phyloP scores from a whole-genome alignment of 2,329 filamentous ascomycete genomes.

The Exophiala bonariae region DNA sequence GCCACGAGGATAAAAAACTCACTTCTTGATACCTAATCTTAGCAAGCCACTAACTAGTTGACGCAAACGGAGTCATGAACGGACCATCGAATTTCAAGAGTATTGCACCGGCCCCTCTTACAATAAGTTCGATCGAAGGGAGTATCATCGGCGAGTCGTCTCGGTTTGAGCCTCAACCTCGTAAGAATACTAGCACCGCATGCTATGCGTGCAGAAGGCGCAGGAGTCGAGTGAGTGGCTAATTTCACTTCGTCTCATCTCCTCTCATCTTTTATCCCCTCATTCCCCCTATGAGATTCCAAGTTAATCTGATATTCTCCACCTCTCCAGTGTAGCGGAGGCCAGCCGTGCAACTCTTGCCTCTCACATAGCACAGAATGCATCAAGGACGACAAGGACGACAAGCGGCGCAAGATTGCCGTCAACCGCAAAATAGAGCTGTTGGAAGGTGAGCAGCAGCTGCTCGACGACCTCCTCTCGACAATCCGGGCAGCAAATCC shows the following conservation, averaged over 20 bases:
- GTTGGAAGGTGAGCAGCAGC: constrained; percentile 34
- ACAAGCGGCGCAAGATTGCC: constrained; percentile 31
- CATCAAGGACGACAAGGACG: constrained; percentile 30
- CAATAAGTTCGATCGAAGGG: too few species aligned
- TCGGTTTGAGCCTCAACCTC: not conserved
- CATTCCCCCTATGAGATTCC: too few species aligned
- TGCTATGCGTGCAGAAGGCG: constrained; percentile 15
- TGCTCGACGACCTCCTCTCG: constrained; percentile 27
- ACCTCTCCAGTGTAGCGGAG: constrained; percentile 31
- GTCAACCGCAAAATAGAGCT: constrained; percentile 32
- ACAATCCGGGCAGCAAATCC: constrained; percentile 24
- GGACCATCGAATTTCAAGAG: not conserved
- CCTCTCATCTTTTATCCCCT: not conserved
- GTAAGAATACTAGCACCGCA: constrained; percentile 15
- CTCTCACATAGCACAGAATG: constrained; percentile 30
- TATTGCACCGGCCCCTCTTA: not conserved
- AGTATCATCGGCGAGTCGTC: too few species aligned
- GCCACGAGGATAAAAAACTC: too few species aligned
- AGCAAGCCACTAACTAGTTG: too few species aligned
- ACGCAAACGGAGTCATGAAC: not conserved
- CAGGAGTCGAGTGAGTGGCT: constrained; percentile 2
- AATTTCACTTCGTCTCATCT: not conserved
- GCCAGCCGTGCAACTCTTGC: constrained; percentile 32
- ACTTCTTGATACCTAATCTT: too few species aligned
- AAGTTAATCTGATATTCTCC: too few species aligned